Evolutionary conservation across 1,284 basidiomycete species (phyloP).

Genomic region (Agroathelia rolfsii): DNA sequence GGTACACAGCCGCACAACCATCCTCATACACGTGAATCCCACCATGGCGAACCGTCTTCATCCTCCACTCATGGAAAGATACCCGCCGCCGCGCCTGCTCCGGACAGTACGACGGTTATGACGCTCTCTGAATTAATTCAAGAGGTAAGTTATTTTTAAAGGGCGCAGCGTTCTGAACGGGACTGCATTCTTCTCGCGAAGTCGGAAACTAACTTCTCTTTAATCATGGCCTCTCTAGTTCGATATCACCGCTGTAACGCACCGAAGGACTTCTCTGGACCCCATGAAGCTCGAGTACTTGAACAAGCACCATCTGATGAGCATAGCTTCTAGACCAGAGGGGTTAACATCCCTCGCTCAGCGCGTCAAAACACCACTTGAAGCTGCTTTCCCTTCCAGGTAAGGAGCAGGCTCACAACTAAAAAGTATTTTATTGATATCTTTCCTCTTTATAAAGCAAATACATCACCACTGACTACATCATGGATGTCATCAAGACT

Average conservation of each 20-base stretch:
- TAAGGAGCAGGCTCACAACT: constrained; percentile 17
- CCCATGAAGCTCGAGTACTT: constrained; percentile 63
- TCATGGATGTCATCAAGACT: constrained; percentile 44
- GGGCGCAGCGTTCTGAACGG: too few species aligned
- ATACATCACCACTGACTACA: constrained; percentile 40
- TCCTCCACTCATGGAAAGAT: constrained; percentile 9
- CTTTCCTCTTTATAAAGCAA: constrained; percentile 23
- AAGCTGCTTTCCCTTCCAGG: constrained; percentile 28
- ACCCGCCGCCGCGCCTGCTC: constrained; percentile 28
- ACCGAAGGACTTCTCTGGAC: constrained; percentile 67
- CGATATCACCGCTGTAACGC: constrained; percentile 60
- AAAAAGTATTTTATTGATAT: background rate
- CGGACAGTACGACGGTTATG: constrained; percentile 59
- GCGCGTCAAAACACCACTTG: constrained; percentile 25
- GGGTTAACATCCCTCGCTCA: constrained; percentile 38
- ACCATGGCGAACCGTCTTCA: constrained; percentile 8
- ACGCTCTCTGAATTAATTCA: constrained; percentile 54
- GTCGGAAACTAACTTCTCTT: background rate
- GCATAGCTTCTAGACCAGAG: constrained; percentile 29
- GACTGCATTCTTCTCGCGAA: too few species aligned
- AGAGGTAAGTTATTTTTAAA: constrained; percentile 30
- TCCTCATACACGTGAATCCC: constrained; percentile 8
- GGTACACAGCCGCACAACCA: constrained; percentile 47
- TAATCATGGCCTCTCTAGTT: constrained; percentile 40
- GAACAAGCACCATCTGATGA: constrained; percentile 69